Percentiles rank a stretch among this genome's conserved stretches.
These are phyloP conservation scores for Fennellomyces sp. DNA, from an alignment of 371 early-diverging fungal species.

Conservation along the genomic window DNA sequence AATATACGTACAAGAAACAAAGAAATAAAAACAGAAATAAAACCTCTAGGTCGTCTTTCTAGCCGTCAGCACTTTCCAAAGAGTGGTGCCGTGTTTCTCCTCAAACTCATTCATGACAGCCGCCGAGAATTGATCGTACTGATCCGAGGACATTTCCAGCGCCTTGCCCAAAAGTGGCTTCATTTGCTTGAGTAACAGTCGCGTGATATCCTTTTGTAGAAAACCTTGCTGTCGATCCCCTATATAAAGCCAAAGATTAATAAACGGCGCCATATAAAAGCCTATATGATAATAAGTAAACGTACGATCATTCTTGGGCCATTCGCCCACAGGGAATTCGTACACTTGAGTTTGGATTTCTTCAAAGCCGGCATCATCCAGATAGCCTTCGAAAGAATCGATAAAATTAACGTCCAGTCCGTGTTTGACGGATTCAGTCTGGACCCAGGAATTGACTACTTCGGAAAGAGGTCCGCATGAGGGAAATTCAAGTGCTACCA, in stretches of 20 bases:
- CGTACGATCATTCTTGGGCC: conserved; percentile 42
- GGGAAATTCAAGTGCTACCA: conserved; percentile 24
- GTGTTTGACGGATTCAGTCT: conserved; percentile 18
- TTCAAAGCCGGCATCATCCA: conserved; percentile 30
- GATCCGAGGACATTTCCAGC: conserved; percentile 14
- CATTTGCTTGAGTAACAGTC: conserved; percentile 35
- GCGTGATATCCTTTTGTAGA: conserved; percentile 39
- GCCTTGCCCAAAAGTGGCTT: conserved; percentile 37
- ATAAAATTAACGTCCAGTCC: conserved; percentile 30
- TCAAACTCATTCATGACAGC: conserved; percentile 34
- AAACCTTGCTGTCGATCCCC: conserved; percentile 42
- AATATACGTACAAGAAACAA: background rate
- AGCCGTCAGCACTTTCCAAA: conserved; percentile 28
- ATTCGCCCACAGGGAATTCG: conserved; percentile 51
- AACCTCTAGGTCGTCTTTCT: conserved; percentile 4
- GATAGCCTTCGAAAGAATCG: conserved; percentile 10
- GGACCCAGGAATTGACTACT: conserved; percentile 36
- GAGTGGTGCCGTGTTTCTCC: conserved; percentile 14
- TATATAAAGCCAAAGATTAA: conserved; percentile 4
- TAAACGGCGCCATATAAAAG: background rate
- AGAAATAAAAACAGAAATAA: background rate
- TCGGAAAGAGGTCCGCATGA: conserved; percentile 35
- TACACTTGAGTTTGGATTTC: conserved; percentile 19
- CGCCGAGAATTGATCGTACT: conserved; percentile 22
- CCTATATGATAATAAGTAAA: background rate